Evolutionary conservation across 345 rosid genomes (phyloP).

Genomic region (Brassica nigra): DNA sequence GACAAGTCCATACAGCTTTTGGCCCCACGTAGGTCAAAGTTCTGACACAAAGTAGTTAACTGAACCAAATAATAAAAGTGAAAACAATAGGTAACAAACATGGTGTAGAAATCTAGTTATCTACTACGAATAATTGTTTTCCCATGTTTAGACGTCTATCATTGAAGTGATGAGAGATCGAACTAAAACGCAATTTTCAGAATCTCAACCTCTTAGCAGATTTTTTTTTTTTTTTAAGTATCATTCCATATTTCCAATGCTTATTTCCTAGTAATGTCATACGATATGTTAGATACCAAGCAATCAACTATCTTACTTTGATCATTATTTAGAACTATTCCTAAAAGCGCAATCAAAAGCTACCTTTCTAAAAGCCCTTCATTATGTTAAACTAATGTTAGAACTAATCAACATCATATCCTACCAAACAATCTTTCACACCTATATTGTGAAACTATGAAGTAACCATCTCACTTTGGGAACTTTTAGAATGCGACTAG

Average conservation of each 20-base stretch:
- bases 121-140: not conserved
- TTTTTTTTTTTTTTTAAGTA: not conserved
- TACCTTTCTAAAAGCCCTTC: not conserved
- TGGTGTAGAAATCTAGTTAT: conserved; percentile 8
- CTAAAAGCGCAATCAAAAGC: not conserved
- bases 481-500: not conserved
- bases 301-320: not conserved
- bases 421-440: conserved; percentile 28
- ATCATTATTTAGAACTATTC: not conserved
- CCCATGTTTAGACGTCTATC: not conserved
- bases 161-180: not conserved
- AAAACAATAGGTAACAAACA: not conserved
- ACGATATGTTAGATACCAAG: not conserved
- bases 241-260: not conserved
- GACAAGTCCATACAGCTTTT: conserved; percentile 20
- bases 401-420: conserved; percentile 33
- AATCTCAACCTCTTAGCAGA: not conserved
- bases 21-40: conserved; percentile 29
- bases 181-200: not conserved
- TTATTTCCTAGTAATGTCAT: not conserved
- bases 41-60: conserved; percentile 22
- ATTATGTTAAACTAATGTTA: conserved; percentile 8
- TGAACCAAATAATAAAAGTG: conserved; percentile 1
- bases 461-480: conserved; percentile 3
- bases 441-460: not conserved